Base-by-base conservation (phyloP, 192 early-diverging fungal genomes). In the Entophlyctis luteolus region DNA sequence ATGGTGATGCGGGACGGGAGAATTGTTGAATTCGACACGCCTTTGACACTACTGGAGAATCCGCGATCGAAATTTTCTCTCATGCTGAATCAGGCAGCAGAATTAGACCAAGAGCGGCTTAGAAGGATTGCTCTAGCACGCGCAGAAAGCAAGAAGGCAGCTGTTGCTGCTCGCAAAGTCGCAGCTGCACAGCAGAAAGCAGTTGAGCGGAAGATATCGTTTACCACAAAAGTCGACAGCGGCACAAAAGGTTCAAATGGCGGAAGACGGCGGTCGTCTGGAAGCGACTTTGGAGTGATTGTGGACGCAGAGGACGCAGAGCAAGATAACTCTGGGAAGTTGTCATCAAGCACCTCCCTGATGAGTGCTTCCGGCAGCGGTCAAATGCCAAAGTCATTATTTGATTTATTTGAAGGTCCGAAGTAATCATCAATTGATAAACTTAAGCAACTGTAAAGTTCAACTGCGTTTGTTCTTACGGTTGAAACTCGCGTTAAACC, bases 11-110 rank as follows among this genome's bases (percentile, higher is more conserved):
- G 80, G 35, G 74, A 65, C 50, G 83, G 83, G 5, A 45, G 68
- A 32, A 53, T 84, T 20, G 50, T 78, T 16, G 83, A 84, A 56
- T 82, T 81, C 54, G 83, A 80, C 62, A 75, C 70, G 39, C 83
- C 83, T 14, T 39, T 68, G 32, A 48, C 47, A 18, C 55, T 84
- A 33, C 72, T 84, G 5, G 67, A 81, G 23, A 74, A 74, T 56
- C 60, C 70, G 28, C 37, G 55, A 25, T 71, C 70, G 16, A 71
- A 71, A 38, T 59, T 71, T 31, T 56, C 50, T 4, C 60, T 49
- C 25, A 74, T 55, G 77, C 59, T 65, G 23, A 62, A 48, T 31
- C 72, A 74, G 28, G 68, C 66, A 4, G 53, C 67, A 3, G 72
- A 74, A 35, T 46, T 74, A 27, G 72, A 74, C 46, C 60, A 63